phyloP scores from a whole-genome alignment of 2,329 filamentous ascomycete species.

The Diplodia sapinea region DNA sequence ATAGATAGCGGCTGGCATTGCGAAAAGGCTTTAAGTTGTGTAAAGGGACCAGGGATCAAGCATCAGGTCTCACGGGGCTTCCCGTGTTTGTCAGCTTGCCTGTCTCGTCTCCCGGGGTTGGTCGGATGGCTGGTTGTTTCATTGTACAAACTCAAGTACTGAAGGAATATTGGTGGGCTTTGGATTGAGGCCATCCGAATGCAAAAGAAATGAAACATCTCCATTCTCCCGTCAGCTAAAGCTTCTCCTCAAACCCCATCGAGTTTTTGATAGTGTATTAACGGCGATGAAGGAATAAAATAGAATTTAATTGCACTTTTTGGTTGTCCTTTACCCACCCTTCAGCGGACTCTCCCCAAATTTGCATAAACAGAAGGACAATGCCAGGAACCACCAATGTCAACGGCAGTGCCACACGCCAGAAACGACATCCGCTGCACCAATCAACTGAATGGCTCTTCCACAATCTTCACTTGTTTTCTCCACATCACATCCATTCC shows the following conservation, averaged over 20 bases:
- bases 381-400: too few relatives aligned
- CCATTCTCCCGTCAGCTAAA: background rate
- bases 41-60: background rate
- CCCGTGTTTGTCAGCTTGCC: background rate
- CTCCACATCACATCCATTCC: too few relatives aligned
- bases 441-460: too few relatives aligned
- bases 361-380: too few relatives aligned
- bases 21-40: background rate
- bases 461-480: too few relatives aligned
- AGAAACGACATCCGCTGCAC: too few relatives aligned
- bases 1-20: background rate
- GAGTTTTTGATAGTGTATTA: background rate
- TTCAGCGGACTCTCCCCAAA: too few relatives aligned
- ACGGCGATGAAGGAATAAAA: too few relatives aligned
- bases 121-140: slow-evolving; percentile 1
- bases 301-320: too few relatives aligned
- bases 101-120: background rate
- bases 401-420: too few relatives aligned
- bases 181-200: background rate
- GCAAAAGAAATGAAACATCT: slow-evolving; percentile 10
- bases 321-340: too few relatives aligned
- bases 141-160: slow-evolving; percentile 17
- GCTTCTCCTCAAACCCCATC: background rate
- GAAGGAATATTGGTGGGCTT: background rate
- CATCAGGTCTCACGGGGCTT: background rate